phyloP scores from a whole-genome alignment of 192 early-diverging fungal species.

The Backusella tarrabulga region DNA sequence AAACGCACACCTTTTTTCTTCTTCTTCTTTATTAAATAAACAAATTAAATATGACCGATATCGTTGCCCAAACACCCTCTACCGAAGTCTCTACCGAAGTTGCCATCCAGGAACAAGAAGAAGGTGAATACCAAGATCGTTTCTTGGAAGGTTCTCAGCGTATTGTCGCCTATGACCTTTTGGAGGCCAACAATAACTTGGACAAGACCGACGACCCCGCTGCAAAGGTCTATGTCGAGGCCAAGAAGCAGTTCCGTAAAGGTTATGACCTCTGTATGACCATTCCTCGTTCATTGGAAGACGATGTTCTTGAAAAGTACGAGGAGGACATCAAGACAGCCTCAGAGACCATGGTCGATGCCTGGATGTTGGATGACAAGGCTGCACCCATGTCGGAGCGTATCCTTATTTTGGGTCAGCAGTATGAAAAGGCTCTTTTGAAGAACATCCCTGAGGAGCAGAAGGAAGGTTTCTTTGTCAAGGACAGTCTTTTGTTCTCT shows the following conservation, averaged over 20 bases:
- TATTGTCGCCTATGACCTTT: constrained; percentile 46
- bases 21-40: not conserved
- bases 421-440: constrained; percentile 52
- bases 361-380: constrained; percentile 62
- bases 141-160: constrained; percentile 39
- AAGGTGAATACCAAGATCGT: constrained; percentile 36
- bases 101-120: not conserved
- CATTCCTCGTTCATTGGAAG: constrained; percentile 49
- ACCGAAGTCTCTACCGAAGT: not conserved
- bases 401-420: constrained; percentile 58
- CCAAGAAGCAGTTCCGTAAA: constrained; percentile 51
- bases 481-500: constrained; percentile 38
- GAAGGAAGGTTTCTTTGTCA: constrained; percentile 41
- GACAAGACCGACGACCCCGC: constrained; percentile 48
- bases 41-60: not conserved
- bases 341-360: constrained; percentile 53
- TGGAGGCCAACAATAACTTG: constrained; percentile 42
- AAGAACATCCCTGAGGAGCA: constrained; percentile 37
- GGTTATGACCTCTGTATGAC: constrained; percentile 49
- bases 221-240: constrained; percentile 51
- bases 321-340: constrained; percentile 51
- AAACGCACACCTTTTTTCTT: not conserved
- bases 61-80: not conserved
- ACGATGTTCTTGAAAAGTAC: constrained; percentile 45
- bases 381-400: constrained; percentile 58